Evolutionary conservation across 139 green algal species (phyloP).

Genomic region (Spirogloea muscicola): DNA sequence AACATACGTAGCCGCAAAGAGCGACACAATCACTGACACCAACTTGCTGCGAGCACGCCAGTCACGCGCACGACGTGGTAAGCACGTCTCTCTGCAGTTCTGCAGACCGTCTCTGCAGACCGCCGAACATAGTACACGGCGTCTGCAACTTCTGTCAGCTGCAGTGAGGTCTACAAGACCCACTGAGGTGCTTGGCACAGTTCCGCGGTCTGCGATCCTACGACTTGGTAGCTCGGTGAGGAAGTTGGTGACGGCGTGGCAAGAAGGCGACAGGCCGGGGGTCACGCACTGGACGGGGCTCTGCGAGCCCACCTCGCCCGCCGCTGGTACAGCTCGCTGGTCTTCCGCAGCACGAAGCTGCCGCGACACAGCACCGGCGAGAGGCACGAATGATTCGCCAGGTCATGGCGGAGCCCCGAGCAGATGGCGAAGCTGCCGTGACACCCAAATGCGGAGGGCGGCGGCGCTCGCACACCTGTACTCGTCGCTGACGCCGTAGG

Average conservation of each 20-base stretch:
- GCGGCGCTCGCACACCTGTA: constrained; percentile 48
- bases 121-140: no score
- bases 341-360: constrained; percentile 46
- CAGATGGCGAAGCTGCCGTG: no score
- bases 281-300: no score
- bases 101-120: no score
- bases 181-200: background rate
- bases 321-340: constrained; percentile 34
- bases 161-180: no score
- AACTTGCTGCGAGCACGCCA: constrained; percentile 75
- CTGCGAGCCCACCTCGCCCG: constrained; percentile 39
- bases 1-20: constrained; percentile 82
- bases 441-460: no score
- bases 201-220: background rate
- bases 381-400: no score
- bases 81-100: background rate
- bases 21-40: constrained; percentile 74
- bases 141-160: no score
- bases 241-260: background rate
- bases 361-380: no score
- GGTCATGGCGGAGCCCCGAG: no score
- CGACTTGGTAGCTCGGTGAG: constrained; percentile 1
- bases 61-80: background rate
- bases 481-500: constrained; percentile 49
- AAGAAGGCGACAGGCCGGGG: background rate